Conservation (phyloP, 495 filamentous ascomycete genomes). For the Lichenothelia convexa region DNA sequence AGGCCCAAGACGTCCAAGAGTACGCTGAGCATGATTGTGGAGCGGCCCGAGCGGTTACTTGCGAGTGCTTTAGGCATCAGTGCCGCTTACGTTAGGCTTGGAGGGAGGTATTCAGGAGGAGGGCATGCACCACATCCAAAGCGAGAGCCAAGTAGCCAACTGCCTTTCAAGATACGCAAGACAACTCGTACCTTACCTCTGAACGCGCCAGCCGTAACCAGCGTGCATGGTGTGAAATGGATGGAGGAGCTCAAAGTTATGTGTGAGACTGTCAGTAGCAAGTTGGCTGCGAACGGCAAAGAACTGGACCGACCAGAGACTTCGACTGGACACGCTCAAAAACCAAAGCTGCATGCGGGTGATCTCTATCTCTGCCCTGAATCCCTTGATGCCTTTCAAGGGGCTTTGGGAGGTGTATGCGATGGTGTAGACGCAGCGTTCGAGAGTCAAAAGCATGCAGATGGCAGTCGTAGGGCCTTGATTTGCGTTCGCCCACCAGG, state of each 20-base stretch:
- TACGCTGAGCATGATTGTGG: slow-evolving; percentile 58
- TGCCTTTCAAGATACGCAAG: slow-evolving; percentile 72
- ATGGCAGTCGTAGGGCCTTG: slow-evolving; percentile 47
- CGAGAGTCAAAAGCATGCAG: slow-evolving; percentile 20
- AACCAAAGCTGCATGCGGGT: slow-evolving; percentile 48
- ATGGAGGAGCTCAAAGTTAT: slow-evolving; percentile 78
- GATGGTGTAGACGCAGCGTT: slow-evolving; percentile 85
- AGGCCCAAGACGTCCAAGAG: slow-evolving; percentile 53
- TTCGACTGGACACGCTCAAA: slow-evolving; percentile 23
- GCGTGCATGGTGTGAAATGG: slow-evolving; percentile 73
- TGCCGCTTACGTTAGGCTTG: slow-evolving; percentile 74
- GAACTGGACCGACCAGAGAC: slow-evolving; percentile 45
- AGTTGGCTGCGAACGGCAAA: slow-evolving; percentile 51
- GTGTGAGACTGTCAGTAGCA: slow-evolving; percentile 60
- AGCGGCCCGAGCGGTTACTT: slow-evolving; percentile 79
- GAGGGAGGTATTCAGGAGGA: slow-evolving; percentile 61
- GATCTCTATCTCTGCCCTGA: slow-evolving; percentile 80
- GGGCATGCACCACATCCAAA: slow-evolving; percentile 42
- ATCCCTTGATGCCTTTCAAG: slow-evolving; percentile 72
- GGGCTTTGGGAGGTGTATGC: slow-evolving; percentile 72
- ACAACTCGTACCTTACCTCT: slow-evolving; percentile 46
- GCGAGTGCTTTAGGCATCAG: slow-evolving; percentile 67
- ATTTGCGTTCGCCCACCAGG: slow-evolving; percentile 74
- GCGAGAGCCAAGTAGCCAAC: slow-evolving; percentile 28
- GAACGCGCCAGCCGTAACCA: slow-evolving; percentile 49